phyloP scores from a whole-genome alignment of 2,329 filamentous ascomycete species.

The Knufia petricola region DNA sequence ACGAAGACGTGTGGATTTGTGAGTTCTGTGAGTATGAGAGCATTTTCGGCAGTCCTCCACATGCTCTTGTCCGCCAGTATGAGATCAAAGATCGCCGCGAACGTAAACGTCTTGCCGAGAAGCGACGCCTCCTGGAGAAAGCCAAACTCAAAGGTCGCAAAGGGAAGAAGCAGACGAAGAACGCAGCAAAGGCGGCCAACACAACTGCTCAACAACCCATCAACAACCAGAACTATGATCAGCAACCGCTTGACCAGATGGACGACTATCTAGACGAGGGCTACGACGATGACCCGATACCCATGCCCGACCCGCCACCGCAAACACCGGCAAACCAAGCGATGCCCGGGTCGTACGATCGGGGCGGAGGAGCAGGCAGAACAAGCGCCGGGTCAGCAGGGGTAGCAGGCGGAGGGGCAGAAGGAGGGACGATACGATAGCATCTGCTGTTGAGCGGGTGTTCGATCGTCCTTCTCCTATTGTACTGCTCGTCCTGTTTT shows the following conservation, averaged over 20 bases:
- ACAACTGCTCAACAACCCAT: conserved; percentile 26
- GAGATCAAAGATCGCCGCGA: conserved; percentile 87
- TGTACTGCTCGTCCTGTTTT: conserved; percentile 11
- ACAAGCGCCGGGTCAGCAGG: conserved; percentile 8
- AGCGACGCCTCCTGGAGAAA: conserved; percentile 75
- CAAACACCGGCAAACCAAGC: conserved; percentile 25
- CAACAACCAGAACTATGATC: conserved; percentile 35
- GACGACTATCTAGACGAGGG: conserved; percentile 43
- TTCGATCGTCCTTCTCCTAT: conserved; percentile 13
- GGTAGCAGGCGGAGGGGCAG: conserved; percentile 14
- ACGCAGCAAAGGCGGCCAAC: conserved; percentile 41
- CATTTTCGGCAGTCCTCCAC: conserved; percentile 82
- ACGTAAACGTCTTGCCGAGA: conserved; percentile 75
- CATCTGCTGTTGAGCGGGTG: conserved; percentile 10
- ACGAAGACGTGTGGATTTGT: conserved; percentile 84
- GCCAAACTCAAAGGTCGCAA: conserved; percentile 89
- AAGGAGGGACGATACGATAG: conserved; percentile 15
- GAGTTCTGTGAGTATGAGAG: conserved; percentile 97
- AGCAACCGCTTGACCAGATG: conserved; percentile 33
- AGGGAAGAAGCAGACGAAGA: conserved; percentile 71
- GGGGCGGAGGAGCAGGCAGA: conserved; percentile 15
- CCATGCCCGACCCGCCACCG: conserved; percentile 29
- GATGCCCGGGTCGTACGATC: conserved; percentile 12
- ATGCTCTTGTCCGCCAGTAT: conserved; percentile 78
- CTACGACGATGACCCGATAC: conserved; percentile 41